phyloP scores from a whole-genome alignment of 371 early-diverging fungal genomes.

The Mortierella polycephala region DNA sequence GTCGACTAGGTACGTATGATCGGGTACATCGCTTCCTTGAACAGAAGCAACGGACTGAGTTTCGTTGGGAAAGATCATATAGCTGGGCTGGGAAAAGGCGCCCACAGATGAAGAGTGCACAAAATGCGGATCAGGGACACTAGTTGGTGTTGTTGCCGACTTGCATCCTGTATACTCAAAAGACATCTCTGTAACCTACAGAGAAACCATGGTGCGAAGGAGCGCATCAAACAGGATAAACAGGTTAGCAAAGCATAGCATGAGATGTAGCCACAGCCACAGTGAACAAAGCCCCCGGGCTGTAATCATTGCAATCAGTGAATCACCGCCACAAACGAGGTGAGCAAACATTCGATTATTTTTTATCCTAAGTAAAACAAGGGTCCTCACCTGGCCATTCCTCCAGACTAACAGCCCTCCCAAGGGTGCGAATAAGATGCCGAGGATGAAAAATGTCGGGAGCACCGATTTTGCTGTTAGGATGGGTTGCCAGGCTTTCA shows the following conservation, averaged over 20 bases:
- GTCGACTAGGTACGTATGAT: constrained; percentile 7
- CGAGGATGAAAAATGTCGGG: constrained; percentile 92
- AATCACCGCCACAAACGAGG: no score
- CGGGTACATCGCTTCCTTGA: not conserved
- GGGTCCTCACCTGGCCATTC: constrained; percentile 69
- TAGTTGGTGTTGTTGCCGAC: not conserved
- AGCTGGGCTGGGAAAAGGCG: constrained; percentile 34
- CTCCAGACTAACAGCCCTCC: constrained; percentile 84
- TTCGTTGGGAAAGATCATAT: constrained; percentile 1
- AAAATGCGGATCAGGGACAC: constrained; percentile 23
- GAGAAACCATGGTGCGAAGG: no score
- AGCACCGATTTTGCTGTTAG: constrained; percentile 94
- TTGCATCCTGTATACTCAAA: constrained; percentile 46
- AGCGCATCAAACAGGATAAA: no score
- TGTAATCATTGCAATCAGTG: no score
- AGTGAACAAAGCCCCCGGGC: not conserved
- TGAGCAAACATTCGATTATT: no score
- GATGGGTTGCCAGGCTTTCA: constrained; percentile 98
- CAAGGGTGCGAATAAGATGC: constrained; percentile 90
- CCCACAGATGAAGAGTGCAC: constrained; percentile 48
- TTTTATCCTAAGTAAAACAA: no score
- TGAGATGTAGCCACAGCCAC: not conserved
- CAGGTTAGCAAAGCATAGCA: not conserved
- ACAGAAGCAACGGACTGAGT: not conserved
- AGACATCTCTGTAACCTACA: constrained; percentile 39